These are phyloP conservation scores for Eucalyptus sideroxylon DNA, from an alignment of 345 rosid genomes.

Conservation along the genomic window DNA sequence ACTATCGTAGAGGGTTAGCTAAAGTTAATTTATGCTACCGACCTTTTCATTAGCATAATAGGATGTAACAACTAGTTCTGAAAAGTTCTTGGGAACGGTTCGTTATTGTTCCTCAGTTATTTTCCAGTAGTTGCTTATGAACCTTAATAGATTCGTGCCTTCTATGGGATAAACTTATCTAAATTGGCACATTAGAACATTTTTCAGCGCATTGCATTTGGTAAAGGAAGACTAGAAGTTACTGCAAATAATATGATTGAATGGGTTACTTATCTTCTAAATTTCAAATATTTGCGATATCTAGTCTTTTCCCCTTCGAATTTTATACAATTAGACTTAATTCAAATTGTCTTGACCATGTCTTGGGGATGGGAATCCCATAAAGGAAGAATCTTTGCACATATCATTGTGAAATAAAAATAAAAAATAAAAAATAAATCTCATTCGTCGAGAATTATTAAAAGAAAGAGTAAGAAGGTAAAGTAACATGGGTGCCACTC, in stretches of 20 bases:
- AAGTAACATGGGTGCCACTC: not conserved
- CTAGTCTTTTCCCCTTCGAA: rapidly evolving
- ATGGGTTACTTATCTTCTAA: not conserved
- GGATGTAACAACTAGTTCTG: not conserved
- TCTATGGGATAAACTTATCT: not conserved
- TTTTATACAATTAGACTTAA: not conserved
- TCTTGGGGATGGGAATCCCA: not conserved
- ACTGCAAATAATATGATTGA: not conserved
- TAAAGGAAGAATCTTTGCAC: not conserved
- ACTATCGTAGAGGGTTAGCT: not conserved
- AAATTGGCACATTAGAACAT: not conserved
- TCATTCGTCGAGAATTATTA: not conserved
- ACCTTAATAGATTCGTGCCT: not conserved
- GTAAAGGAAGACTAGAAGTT: not conserved
- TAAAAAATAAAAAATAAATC: not conserved
- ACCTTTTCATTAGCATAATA: no score
- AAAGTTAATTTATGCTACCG: no score
- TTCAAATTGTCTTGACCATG: not conserved
- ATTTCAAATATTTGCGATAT: rapidly evolving
- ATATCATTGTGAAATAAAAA: not conserved
- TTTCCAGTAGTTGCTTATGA: not conserved
- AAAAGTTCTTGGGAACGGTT: not conserved
- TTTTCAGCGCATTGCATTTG: not conserved
- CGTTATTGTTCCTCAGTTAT: not conserved
- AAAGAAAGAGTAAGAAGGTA: not conserved